Evolutionary conservation across 2,329 filamentous ascomycete genomes (phyloP).

Genomic region (Diaporthe ampelina): DNA sequence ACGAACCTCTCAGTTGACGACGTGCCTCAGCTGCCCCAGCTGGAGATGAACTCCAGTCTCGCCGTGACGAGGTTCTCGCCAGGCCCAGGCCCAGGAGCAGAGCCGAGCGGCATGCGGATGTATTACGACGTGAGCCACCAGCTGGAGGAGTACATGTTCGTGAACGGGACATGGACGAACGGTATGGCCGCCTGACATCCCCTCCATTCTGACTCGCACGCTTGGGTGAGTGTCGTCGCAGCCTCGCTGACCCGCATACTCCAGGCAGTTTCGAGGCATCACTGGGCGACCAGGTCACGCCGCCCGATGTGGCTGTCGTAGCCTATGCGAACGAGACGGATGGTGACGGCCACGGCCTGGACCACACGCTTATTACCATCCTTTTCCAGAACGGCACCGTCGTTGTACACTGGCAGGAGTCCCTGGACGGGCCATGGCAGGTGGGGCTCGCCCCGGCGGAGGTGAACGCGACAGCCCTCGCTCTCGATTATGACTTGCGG

Average conservation of each 20-base stretch:
- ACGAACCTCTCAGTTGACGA: constrained; percentile 14
- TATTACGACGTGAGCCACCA: constrained; percentile 33
- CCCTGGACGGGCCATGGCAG: constrained; percentile 15
- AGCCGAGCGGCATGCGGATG: constrained; percentile 29
- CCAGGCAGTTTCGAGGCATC: constrained; percentile 32
- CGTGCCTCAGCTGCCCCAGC: constrained; percentile 2
- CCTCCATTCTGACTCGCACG: not conserved
- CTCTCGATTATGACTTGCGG: constrained; percentile 1
- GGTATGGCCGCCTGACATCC: not conserved
- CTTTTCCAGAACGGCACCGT: constrained; percentile 17
- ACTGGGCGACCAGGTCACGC: constrained; percentile 15
- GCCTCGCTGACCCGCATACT: not conserved
- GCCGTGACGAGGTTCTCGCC: constrained; percentile 28
- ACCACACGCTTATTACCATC: constrained; percentile 3
- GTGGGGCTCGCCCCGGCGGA: constrained; percentile 4
- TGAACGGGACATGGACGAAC: constrained; percentile 27
- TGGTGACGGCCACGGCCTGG: not conserved
- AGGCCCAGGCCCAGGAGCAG: not conserved
- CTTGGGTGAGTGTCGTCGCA: not conserved
- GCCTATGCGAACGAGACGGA: constrained; percentile 3
- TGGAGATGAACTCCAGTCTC: constrained; percentile 33
- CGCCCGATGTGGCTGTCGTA: constrained; percentile 21
- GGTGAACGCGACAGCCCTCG: constrained; percentile 23
- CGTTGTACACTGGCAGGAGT: constrained; percentile 23
- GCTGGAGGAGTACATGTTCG: constrained; percentile 28